Base-by-base conservation (phyloP, 1,284 basidiomycete species). In the Serendipita sp. region DNA sequence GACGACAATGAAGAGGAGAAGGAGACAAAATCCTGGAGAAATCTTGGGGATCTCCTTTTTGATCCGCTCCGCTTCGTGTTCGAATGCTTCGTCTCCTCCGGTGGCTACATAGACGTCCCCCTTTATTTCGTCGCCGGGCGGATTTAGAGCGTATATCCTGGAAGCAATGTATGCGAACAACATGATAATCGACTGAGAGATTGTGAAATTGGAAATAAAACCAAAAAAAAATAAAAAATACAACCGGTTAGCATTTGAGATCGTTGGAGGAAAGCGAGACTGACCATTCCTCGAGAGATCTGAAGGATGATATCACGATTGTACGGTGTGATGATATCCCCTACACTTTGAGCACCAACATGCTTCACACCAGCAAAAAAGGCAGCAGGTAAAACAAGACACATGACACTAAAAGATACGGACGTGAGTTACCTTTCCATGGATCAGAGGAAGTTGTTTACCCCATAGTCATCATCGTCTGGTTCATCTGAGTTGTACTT, bases 401-500 rank as follows among this genome's bases (percentile, higher is more conserved):
- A 77, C 65, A 87, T 69, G 1, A 86, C 82, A 22, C 84, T 86
- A 66, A 35, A 58, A 29, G 13, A 60, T 29, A 26, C 13, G 44
- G 13, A 41, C 61, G 10, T 22, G 38, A 5, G 38, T n/a, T 60
- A 38, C 32, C 63, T 35, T 44, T 60, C 17, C 17, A 26, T 60
- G 35, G 2, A 10, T 12, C 50, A 3, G 38, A 8, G n/a, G 41
- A 22, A 26, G 29, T 49, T 30, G 30, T 35, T 38, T 66, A 84
- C 84, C 84, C 85, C 65, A 87, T 75, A 0, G 79, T 81, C 5
- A 87, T 74, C n/a, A 87, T 71, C 0, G 82, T 78, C 63, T 84
- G 82, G 66, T 87, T 87, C 2, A 87, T 73, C 65, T 86, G 76
- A 0, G 79, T 80, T 12, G 78, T 69, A 67, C 78, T 77, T 1